Evolutionary conservation across 208 protist species (phyloP), one percentile per base, ranked within the genome.

Genomic region (Trypanosoma mega): DNA sequence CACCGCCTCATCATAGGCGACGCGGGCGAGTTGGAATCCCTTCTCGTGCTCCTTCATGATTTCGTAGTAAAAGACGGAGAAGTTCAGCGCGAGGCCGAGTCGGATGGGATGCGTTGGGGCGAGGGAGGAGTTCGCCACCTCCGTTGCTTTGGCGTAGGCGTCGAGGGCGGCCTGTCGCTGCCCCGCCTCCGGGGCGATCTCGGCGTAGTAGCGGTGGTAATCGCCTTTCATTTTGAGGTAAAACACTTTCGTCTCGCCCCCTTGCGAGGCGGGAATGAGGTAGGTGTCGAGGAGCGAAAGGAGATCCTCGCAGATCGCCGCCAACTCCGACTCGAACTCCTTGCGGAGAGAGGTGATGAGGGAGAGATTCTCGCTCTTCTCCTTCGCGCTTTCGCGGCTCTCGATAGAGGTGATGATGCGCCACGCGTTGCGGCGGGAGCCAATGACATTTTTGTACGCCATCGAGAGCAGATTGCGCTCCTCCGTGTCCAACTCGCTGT

Each of bases 391-490:
- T 75, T 99, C 97, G 46, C 98, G 98, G 66, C 93, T 82, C 80
- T 99, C 98, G 58, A 99, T 98, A 27, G 93, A 96, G 29, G 91
- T 98, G 53, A 99, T 94, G 48, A 99, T 98, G 68, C 99, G 90
- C 96, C 98, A 99, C 37, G 98, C 97, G 36, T 98, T 98, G 68
- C 99, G 97, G 60, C 98, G 92, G 27, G 97, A 79, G 69, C 98
- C 98, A 73, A 99, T 98, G 33, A 99, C 96, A 74, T 99, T 99
- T 83, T 99, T 99, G 92, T 99, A 99, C 4, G 99, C 99, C 52
- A 99, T 98, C 24, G 98, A 99, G 30, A 99, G 89, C 5, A 99
- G 87, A 77, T 99, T 99, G 69, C 99, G 87, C 87, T 99, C 98
- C 78, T 99, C 99, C 76, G 97, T 92, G 52, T 96, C 94, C 12